phyloP scores from a whole-genome alignment of 2,329 filamentous ascomycete species.

The Fusarium sp. region DNA sequence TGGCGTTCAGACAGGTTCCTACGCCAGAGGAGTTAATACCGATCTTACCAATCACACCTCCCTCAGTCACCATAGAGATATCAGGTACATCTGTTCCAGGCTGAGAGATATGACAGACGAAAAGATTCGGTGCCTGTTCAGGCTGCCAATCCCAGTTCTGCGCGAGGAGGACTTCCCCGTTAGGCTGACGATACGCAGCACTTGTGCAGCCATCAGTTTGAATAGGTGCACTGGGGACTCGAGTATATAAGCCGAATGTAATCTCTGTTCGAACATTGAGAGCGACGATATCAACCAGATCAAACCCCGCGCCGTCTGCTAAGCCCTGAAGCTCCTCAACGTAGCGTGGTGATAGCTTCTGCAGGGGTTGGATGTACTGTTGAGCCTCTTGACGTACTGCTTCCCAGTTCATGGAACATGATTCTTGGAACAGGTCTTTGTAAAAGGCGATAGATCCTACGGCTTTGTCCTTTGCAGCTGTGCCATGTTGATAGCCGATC shows the following conservation, averaged over 20 bases:
- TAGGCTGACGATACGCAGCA: conserved; percentile 57
- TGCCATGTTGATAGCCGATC: conserved; percentile 37
- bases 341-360: conserved; percentile 12
- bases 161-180: conserved; percentile 52
- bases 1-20: conserved; percentile 71
- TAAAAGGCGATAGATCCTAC: conserved; percentile 35
- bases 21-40: conserved; percentile 70
- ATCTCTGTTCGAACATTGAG: conserved; percentile 58
- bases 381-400: conserved; percentile 23
- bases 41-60: conserved; percentile 73
- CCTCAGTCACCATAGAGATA: conserved; percentile 68
- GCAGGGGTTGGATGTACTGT: conserved; percentile 23
- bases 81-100: conserved; percentile 53
- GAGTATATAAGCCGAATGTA: conserved; percentile 62
- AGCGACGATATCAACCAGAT: conserved; percentile 65
- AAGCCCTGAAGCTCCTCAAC: conserved; percentile 61
- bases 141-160: conserved; percentile 72
- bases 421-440: conserved; percentile 17
- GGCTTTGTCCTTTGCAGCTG: conserved; percentile 16
- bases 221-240: conserved; percentile 10
- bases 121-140: conserved; percentile 63
- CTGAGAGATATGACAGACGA: conserved; percentile 60
- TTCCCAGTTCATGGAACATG: conserved; percentile 35
- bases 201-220: conserved; percentile 67
- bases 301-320: conserved; percentile 60